Evolutionary conservation across 1,139 yeast genomes (phyloP), one percentile per base, ranked within the genome.

Genomic region (Scheffersomyces lignicola): DNA sequence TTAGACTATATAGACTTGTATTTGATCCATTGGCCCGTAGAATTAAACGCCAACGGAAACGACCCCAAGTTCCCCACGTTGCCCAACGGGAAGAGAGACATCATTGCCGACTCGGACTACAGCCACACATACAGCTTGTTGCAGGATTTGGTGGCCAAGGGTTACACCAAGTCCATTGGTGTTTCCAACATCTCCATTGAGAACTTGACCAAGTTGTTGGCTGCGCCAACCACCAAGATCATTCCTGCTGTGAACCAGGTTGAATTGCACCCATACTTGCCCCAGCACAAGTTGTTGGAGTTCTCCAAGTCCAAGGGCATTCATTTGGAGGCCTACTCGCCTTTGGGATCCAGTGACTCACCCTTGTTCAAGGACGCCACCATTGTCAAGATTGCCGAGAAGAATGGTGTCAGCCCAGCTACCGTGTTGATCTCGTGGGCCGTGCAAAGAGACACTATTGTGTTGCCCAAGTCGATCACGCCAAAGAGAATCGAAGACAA

Each of bases 21-120:
- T 56, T 69, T 88, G 56, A 73, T 84, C 52, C 96, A 88, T 62
- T 85, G 92, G 94, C 95, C 95, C 5, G 71, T 76, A 31, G 69
- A 83, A 2, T 53, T 78, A 40, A 66, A 69, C 29, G 67, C 70
- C 32, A 58, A 65, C 25, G 60, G 58, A 4, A 51, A 51, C 22
- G 41, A 47, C 32, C 52, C 68, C n/a, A 54, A 63, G 27, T 73
- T 71, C 33, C 59, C 61, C 14, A 45, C 49, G 14, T 44, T 47
- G 36, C 56, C 58, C 13, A 43, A 49, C 37, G 60, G 58, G 7
- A 37, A 41, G 21, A 48, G 58, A 35, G 62, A 57, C 36, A 50
- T 76, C 39, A 13, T 44, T 3, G 34, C 37, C n/a, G 70, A 65
- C 34, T 80, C 83, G 76, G 61, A 68, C 46, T 73, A 73, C 45